Evolutionary conservation across 1,284 basidiomycete genomes (phyloP), one percentile per base, ranked within the genome.

Genomic region (Gomphus bonarii): DNA sequence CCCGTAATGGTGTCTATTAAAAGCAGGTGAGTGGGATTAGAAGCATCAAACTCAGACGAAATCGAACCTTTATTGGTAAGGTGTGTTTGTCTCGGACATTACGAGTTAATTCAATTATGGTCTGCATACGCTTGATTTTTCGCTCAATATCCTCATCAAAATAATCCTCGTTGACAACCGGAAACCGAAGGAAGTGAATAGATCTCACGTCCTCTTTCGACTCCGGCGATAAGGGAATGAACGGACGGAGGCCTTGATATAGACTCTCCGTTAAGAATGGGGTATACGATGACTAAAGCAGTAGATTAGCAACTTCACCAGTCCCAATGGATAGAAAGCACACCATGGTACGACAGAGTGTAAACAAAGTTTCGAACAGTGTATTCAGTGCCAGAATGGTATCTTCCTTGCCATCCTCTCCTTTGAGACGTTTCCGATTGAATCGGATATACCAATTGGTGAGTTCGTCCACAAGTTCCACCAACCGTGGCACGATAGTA

Each of bases 371-470:
- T 74, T 99, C 97, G 69, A 98, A 98, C 42, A 99, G 75, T 18
- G 95, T 97, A 71, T 99, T 97, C 66, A 99, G 77, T 11, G 95
- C 97, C 11, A 85, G 75, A 16, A 86, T 68, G 9, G 95, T 95
- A 67, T 99, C 95, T 65, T 94, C 88, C 59, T 81, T 76, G 5
- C 95, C 91, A 66, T 92, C 89, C 70, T 97, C 91, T 50, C 97
- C 97, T 78, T 99, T 99, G 59, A 99, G 75, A 31, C 97, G 82
- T 63, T 87, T 86, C 58, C 97, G 85, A 73, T 99, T 99, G 79
- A 99, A 99, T 55, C 97, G 93, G 66, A 99, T 99, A 73, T 99
- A 99, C 95, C 95, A 98, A 71, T 99, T 99, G 50, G 97, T 99
- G 59, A 99, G 78, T 71, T 99, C 97, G 64, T 97, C 92, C 49